phyloP scores from a whole-genome alignment of 441 rosid genomes.

The Populus hybrid region DNA sequence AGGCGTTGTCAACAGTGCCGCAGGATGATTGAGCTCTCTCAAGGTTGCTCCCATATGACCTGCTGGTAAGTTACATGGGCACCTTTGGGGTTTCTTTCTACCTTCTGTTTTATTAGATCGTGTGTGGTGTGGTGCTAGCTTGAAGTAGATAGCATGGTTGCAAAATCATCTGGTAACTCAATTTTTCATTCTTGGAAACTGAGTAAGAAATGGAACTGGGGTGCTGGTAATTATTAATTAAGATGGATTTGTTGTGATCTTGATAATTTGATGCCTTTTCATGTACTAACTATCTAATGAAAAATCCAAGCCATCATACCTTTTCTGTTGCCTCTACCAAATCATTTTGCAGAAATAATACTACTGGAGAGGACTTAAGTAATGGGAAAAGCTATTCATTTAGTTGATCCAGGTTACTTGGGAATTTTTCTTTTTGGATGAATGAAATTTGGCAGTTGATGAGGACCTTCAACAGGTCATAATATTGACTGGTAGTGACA shows the following conservation, averaged over 20 bases:
- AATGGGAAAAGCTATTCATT: background rate
- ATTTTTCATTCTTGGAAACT: background rate
- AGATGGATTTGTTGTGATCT: background rate
- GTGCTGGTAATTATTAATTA: background rate
- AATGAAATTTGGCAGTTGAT: background rate
- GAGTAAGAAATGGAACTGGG: background rate
- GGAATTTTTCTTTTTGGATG: background rate
- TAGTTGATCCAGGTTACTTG: background rate
- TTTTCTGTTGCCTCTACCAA: background rate
- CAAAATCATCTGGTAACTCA: background rate
- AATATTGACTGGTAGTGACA: background rate
- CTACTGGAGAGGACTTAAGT: background rate
- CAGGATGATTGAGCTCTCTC: slow-evolving; percentile 87
- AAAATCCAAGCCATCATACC: background rate
- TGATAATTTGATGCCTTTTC: background rate
- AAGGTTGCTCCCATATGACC: slow-evolving; percentile 94
- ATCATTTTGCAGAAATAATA: background rate
- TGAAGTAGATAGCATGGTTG: background rate
- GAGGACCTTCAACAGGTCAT: background rate
- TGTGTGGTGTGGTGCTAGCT: background rate
- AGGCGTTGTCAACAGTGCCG: slow-evolving; percentile 91
- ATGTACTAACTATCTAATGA: background rate
- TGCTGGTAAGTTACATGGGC: slow-evolving; percentile 57
- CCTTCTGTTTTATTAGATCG: background rate
- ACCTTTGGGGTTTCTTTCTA: background rate